Conservation (phyloP, 257 asterid genomes). For the Euphrasia confusa region DNA sequence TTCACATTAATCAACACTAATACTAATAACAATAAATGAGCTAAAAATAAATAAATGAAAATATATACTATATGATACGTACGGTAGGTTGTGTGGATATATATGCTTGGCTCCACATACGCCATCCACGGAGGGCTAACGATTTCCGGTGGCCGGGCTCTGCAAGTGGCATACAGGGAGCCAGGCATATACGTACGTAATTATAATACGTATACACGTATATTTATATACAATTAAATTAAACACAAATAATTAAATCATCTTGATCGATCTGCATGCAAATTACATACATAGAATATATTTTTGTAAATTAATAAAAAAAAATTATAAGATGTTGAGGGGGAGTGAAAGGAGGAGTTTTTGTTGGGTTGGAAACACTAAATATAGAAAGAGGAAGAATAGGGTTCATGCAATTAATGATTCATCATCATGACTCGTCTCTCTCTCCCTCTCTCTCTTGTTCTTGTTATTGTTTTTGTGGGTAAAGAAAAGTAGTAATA, state of each 20-base stretch:
- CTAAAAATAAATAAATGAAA: too few relatives aligned
- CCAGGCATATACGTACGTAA: conserved; percentile 54
- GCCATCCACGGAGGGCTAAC: conserved; percentile 71
- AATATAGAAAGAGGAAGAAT: too few relatives aligned
- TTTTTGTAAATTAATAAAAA: too few relatives aligned
- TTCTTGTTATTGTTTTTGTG: too few relatives aligned
- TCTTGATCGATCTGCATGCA: too few relatives aligned
- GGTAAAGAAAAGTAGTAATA: neutral
- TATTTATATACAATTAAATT: neutral
- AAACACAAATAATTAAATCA: too few relatives aligned
- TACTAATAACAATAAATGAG: too few relatives aligned
- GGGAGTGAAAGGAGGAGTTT: neutral
- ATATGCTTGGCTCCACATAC: conserved; percentile 97
- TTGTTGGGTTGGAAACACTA: neutral
- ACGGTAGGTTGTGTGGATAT: conserved; percentile 19
- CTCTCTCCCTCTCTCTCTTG: neutral
- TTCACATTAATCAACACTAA: too few relatives aligned
- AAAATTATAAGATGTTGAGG: neutral
- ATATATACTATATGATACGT: too few relatives aligned
- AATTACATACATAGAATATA: neutral
- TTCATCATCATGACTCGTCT: too few relatives aligned
- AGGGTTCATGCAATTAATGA: too few relatives aligned
- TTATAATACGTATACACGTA: neutral
- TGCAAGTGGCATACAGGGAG: conserved; percentile 98
- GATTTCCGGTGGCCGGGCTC: conserved; percentile 40